Base-by-base conservation (phyloP, 2,329 filamentous ascomycete species). In the Parastagonospora nodorum region DNA sequence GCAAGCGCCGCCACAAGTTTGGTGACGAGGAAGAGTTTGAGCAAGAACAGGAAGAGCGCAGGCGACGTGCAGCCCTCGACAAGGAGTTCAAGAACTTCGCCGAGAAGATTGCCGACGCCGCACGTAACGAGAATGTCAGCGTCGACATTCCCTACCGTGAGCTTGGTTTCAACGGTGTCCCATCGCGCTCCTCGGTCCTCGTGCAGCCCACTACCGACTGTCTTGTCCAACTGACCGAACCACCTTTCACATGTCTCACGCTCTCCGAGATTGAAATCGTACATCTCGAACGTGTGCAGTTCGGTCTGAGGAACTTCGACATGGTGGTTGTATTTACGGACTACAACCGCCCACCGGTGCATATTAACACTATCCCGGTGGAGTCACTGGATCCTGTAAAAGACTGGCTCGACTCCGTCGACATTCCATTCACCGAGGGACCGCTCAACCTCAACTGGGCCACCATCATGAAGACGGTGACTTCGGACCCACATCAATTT, bases 391-490 rank as follows among this genome's bases (percentile, higher is more conserved):
- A 99, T 63, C 88, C 90, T 46, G 93, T 99, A 61, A 97, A 97
- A 76, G 95, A 99, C 69, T 99, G 94, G 87, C 84, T 99, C 8
- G 93, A 99, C 75, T 92, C 88, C 1, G 92, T 94, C 41, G 93
- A 99, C 69, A 96, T 99, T 68, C 88, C 94, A 14, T 97, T 88
- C 79, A 89, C 86, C 10, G 95, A 99, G 75, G 94, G 94, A 50
- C 94, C 93, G 1, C 85, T 99, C 62, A 99, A 99, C 78, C 82
- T 99, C 50, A 97, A 97, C 81, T 99, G 94, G 94, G 89, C 90
- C 9, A 96, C 92, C 12, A 99, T 99, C 71, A 99, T 99, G 92
- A 99, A 99, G 82, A 99, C 94, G 0, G 92, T 99, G 24, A 93
- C 89, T 15, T 87, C 89, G 31, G 92, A 99, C 71, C 90, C 94